Percentiles rank a stretch among this genome's conserved stretches.
Evolutionary conservation across 345 rosid species (phyloP).

Genomic region (Mercurialis annua): DNA sequence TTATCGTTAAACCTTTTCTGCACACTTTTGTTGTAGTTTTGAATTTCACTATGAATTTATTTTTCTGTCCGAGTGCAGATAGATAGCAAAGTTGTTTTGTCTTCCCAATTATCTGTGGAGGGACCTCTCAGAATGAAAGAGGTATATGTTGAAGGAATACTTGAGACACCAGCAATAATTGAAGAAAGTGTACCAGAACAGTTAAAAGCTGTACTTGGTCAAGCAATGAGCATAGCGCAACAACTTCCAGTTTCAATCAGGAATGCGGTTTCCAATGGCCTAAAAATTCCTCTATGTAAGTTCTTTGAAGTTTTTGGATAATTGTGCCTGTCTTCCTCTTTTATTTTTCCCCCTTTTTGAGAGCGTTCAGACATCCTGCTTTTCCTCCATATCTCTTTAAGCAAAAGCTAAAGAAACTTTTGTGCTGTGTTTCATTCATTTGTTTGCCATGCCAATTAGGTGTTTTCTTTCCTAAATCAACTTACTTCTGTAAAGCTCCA

Average conservation of each 20-base stretch:
- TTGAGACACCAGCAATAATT: constrained; percentile 73
- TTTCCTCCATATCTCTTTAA: not conserved
- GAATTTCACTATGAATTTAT: constrained; percentile 6
- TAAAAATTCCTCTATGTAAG: constrained; percentile 86
- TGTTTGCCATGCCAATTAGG: not conserved
- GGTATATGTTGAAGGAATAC: constrained; percentile 72
- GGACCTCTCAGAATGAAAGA: constrained; percentile 95
- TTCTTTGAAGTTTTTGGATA: constrained; percentile 4
- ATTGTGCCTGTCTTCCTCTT: not conserved
- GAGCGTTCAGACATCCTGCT: not conserved
- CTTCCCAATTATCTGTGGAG: constrained; percentile 70
- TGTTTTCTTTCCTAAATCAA: not conserved
- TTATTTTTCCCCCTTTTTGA: too few relatives aligned
- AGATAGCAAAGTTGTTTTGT: constrained; percentile 65
- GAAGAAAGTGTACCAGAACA: constrained; percentile 83
- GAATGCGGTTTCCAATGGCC: constrained; percentile 62
- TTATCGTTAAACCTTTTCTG: constrained; percentile 1
- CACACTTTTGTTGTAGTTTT: not conserved
- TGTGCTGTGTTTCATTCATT: not conserved
- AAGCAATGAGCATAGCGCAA: constrained; percentile 59
- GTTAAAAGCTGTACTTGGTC: constrained; percentile 70
- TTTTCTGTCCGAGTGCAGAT: constrained; percentile 47
- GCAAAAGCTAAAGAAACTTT: not conserved
- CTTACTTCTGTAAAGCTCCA: not conserved
- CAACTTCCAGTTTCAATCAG: constrained; percentile 78